Evolutionary conservation across 768 basidiomycete genomes (phyloP).

Genomic region (Xerocomus brunneocitrinus): DNA sequence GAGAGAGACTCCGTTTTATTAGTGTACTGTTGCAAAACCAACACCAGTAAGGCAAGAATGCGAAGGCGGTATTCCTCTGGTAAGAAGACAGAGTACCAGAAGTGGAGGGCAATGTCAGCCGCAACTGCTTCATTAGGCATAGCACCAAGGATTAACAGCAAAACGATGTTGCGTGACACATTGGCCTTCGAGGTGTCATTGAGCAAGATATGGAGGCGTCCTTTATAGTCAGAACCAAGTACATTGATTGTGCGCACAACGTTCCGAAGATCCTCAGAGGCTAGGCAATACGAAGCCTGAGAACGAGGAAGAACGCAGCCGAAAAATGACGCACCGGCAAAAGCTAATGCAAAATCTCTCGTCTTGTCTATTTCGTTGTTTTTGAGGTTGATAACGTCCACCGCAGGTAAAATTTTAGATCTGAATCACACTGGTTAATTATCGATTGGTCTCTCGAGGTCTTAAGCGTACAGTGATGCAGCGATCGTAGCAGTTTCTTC

Average conservation of each 20-base stretch:
- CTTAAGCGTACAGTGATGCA: conserved; percentile 23
- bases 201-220: conserved; percentile 36
- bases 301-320: neutral
- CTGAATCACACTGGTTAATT: conserved; percentile 9
- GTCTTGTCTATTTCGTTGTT: conserved; percentile 18
- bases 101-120: conserved; percentile 43
- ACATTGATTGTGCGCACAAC: conserved; percentile 39
- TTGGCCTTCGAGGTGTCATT: conserved; percentile 36
- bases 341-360: conserved; percentile 21
- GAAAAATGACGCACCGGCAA: conserved; percentile 12
- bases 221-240: conserved; percentile 37
- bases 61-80: conserved; percentile 29
- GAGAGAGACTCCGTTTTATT: conserved; percentile 14
- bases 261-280: conserved; percentile 46
- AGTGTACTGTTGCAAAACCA: conserved; percentile 9
- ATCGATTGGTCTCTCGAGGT: neutral
- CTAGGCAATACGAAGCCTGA: conserved; percentile 15
- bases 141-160: conserved; percentile 38
- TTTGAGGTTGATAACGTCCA: conserved; percentile 26
- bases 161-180: conserved; percentile 36
- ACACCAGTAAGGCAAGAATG: conserved; percentile 16
- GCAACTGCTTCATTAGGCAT: conserved; percentile 29
- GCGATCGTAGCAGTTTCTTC: neutral
- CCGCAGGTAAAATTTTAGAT: conserved; percentile 23
- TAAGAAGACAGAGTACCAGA: conserved; percentile 43